These are phyloP conservation scores for Beverwykella pulmonaria DNA, from an alignment of 495 filamentous ascomycete genomes.

Conservation along the genomic window DNA sequence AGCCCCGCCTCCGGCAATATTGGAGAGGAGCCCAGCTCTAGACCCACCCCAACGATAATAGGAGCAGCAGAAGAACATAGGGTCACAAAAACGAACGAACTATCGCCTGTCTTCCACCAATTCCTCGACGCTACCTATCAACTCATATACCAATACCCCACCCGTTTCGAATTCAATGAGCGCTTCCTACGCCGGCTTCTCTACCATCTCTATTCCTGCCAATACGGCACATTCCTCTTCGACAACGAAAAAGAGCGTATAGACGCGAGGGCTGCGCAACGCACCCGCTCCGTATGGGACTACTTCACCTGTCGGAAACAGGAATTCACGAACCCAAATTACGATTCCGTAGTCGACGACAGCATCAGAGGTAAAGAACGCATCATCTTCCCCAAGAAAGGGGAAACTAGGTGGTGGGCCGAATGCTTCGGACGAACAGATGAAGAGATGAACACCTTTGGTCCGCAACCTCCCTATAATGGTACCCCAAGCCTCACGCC, in stretches of 20 bases:
- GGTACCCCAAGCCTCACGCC: neutral
- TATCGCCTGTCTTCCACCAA: conserved; percentile 97
- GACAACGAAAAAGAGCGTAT: conserved; percentile 90
- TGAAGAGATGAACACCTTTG: conserved; percentile 82
- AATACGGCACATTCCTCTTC: conserved; percentile 95
- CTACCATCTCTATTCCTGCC: conserved; percentile 94
- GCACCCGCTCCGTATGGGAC: conserved; percentile 90
- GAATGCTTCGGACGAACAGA: conserved; percentile 84
- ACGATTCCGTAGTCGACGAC: conserved; percentile 77
- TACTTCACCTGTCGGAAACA: conserved; percentile 81
- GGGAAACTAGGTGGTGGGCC: conserved; percentile 84
- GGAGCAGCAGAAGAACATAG: conserved; percentile 52
- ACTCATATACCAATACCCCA: conserved; percentile 81
- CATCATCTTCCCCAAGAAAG: conserved; percentile 73
- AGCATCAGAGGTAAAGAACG: conserved; percentile 74
- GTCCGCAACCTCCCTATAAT: neutral
- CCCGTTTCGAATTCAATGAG: conserved; percentile 95
- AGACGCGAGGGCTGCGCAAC: conserved; percentile 69
- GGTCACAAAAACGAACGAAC: conserved; percentile 75
- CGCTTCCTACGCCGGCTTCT: conserved; percentile 86
- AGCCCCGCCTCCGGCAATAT: neutral
- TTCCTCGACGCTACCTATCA: conserved; percentile 97
- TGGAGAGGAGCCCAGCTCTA: conserved; percentile 6
- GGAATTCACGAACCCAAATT: conserved; percentile 80
- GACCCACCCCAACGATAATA: conserved; percentile 36